Conservation (phyloP, 2,329 filamentous ascomycete genomes). For the Aspergillus pseudoterreus region DNA sequence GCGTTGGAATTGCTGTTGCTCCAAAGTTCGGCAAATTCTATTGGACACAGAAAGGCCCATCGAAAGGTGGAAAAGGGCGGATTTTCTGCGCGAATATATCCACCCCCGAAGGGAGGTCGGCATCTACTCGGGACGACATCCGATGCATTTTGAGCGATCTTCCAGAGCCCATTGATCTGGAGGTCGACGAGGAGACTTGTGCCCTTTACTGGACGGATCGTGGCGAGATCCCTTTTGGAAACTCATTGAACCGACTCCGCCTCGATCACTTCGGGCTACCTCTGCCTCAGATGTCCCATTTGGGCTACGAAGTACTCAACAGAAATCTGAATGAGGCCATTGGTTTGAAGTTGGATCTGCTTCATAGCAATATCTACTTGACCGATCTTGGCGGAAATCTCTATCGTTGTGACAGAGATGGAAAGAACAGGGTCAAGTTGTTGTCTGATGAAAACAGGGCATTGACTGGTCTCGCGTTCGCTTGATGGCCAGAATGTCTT, state of each 20-base stretch:
- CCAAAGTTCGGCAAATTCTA: conserved; percentile 46
- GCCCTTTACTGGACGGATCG: conserved; percentile 60
- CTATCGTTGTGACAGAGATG: conserved; percentile 21
- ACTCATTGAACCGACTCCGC: conserved; percentile 47
- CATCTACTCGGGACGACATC: conserved; percentile 40
- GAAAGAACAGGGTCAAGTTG: conserved; percentile 13
- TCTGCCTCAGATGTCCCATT: conserved; percentile 24
- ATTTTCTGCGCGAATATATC: conserved; percentile 51
- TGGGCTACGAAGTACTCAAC: conserved; percentile 19
- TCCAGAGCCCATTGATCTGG: conserved; percentile 57
- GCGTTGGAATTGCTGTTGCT: conserved; percentile 54
- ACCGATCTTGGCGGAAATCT: conserved; percentile 28
- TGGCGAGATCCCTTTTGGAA: conserved; percentile 55
- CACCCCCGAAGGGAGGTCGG: conserved; percentile 32
- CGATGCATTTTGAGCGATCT: conserved; percentile 42
- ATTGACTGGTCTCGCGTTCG: conserved; percentile 16
- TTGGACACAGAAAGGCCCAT: conserved; percentile 59
- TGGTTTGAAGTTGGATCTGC: conserved; percentile 38
- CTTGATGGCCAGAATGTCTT: neutral
- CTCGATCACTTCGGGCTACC: conserved; percentile 14
- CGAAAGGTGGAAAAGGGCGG: conserved; percentile 49
- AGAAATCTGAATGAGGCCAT: conserved; percentile 47
- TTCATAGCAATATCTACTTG: conserved; percentile 19
- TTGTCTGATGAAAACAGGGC: conserved; percentile 14
- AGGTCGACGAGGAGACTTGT: conserved; percentile 46